Conservation (phyloP, 169 alveolate species). For the Cryptosporidium tyzzeri region DNA sequence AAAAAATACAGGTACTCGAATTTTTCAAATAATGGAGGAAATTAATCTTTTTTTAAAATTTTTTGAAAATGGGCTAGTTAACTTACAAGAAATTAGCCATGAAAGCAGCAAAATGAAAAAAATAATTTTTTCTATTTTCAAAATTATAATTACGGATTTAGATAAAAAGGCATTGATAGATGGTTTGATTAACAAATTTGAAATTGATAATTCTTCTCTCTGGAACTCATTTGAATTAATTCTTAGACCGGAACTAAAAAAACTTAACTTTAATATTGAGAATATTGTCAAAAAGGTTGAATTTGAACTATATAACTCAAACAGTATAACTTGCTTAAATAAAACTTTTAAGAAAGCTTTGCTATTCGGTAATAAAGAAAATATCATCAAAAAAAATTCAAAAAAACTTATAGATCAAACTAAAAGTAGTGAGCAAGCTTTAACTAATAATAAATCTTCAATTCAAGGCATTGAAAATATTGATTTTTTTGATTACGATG, state of each 20-base stretch:
- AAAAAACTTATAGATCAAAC: background rate
- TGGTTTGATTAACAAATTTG: conserved; percentile 19
- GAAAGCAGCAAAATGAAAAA: background rate
- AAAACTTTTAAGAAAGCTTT: background rate
- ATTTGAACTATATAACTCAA: background rate
- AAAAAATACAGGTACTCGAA: conserved; percentile 4
- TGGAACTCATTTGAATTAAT: conserved; percentile 41
- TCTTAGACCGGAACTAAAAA: conserved; percentile 25
- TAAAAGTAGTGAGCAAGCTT: background rate
- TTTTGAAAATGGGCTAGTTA: background rate
- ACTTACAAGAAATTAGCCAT: background rate
- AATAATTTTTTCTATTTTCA: conserved; percentile 31
- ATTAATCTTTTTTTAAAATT: conserved; percentile 16
- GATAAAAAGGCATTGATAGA: background rate
- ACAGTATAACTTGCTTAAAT: background rate
- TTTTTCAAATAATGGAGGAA: conserved; percentile 31
- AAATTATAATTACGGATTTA: conserved; percentile 3
- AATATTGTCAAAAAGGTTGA: conserved; percentile 23
- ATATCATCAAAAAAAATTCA: background rate
- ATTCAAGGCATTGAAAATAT: conserved; percentile 1
- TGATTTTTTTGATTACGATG: conserved; percentile 57
- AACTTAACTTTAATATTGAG: conserved; percentile 6
- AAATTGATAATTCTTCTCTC: conserved; percentile 30
- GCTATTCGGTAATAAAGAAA: background rate
- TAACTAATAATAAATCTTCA: background rate